Evolutionary conservation across 176 grass and related monocot species (phyloP).

Genomic region (Hsuehochloa calcarea): DNA sequence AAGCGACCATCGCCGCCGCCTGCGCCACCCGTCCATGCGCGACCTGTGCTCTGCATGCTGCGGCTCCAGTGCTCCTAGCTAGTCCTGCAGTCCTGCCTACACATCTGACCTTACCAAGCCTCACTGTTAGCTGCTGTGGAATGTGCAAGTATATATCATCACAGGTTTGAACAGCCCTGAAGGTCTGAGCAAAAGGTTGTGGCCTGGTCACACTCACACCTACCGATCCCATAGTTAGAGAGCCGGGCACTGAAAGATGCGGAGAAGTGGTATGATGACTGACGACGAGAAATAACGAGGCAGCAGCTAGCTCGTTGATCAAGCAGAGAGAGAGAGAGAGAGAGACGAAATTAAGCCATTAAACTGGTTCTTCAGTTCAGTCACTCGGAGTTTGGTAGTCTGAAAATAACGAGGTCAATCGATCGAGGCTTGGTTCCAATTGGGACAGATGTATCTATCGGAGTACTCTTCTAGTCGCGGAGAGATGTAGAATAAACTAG

Average conservation of each 20-base stretch:
- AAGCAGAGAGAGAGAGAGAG: not conserved
- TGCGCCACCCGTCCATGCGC: not conserved
- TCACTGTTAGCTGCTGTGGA: not conserved
- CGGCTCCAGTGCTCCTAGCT: not conserved
- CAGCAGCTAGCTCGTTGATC: not conserved
- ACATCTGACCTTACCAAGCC: not conserved
- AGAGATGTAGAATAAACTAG: not conserved
- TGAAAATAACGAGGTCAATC: not conserved
- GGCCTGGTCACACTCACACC: not conserved
- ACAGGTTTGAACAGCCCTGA: not conserved
- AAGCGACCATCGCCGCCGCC: conserved; percentile 20
- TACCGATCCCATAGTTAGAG: not conserved
- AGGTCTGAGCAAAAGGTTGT: not conserved
- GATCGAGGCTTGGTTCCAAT: not conserved
- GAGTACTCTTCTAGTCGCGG: too few relatives aligned
- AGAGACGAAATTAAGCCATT: not conserved
- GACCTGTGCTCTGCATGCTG: not conserved
- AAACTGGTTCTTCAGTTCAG: not conserved
- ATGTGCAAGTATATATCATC: not conserved
- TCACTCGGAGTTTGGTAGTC: not conserved
- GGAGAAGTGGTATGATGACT: not conserved
- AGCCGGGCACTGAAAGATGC: not conserved
- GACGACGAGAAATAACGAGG: not conserved
- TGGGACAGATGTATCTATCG: too few relatives aligned
- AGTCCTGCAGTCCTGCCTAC: not conserved